These are phyloP conservation scores for Phytophthora macrochlamydospora DNA, from an alignment of 352 stramenopile species.

Conservation along the genomic window DNA sequence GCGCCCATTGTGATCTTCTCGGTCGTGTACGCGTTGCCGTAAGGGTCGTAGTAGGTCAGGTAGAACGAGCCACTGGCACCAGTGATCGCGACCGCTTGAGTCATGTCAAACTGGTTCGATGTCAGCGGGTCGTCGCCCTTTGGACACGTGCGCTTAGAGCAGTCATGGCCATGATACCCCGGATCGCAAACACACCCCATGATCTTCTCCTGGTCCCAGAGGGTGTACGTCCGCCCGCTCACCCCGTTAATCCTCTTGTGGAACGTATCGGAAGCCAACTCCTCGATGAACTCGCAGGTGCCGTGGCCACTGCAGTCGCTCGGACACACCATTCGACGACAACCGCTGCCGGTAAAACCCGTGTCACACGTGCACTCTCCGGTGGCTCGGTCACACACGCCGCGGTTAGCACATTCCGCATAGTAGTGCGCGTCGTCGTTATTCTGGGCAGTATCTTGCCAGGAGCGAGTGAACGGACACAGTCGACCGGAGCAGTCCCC, in stretches of 20 bases:
- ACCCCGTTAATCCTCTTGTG: slow-evolving; percentile 50
- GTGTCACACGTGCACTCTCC: slow-evolving; percentile 85
- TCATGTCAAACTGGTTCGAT: slow-evolving; percentile 57
- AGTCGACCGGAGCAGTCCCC: slow-evolving; percentile 61
- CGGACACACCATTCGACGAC: slow-evolving; percentile 60
- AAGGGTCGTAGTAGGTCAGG: slow-evolving; percentile 77
- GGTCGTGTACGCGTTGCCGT: slow-evolving; percentile 71
- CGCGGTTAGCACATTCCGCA: slow-evolving; percentile 65
- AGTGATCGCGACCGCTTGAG: slow-evolving; percentile 33
- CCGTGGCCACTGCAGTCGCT: slow-evolving; percentile 58
- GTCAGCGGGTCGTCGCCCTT: slow-evolving; percentile 74
- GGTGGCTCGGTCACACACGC: slow-evolving; percentile 69
- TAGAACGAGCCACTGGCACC: slow-evolving; percentile 24
- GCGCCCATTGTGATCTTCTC: slow-evolving; percentile 37
- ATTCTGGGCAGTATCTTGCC: slow-evolving; percentile 51
- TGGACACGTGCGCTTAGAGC: slow-evolving; percentile 57
- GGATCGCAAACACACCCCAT: slow-evolving; percentile 81
- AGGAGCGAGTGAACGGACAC: slow-evolving; percentile 60
- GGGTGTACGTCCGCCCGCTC: slow-evolving; percentile 38
- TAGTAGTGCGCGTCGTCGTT: slow-evolving; percentile 61
- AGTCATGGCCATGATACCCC: slow-evolving; percentile 60
- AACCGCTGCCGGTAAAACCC: slow-evolving; percentile 78
- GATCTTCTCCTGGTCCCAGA: slow-evolving; percentile 87
- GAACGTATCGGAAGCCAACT: slow-evolving; percentile 50
- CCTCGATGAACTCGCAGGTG: slow-evolving; percentile 75